Base-by-base conservation (phyloP, 768 basidiomycete species). In the Hirschioporus abietinus region DNA sequence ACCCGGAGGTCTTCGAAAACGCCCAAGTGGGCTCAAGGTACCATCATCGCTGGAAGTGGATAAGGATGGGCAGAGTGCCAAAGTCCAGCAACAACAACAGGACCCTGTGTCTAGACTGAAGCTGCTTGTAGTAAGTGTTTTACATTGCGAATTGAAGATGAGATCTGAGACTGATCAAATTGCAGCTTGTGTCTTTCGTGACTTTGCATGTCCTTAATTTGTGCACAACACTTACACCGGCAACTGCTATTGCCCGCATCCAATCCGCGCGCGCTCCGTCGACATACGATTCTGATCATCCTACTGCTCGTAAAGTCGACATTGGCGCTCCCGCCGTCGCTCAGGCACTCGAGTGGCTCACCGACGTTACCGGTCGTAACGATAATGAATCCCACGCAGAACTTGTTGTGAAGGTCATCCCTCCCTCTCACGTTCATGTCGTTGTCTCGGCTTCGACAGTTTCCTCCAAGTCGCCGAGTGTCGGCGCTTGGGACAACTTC, bases 161-260 rank as follows among this genome's bases (percentile, higher is more conserved):
- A 25, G 65, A 7, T 35, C 30, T 8, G 66, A 52, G 35, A 57
- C 60, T 62, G 52, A 60, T 17, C 42, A 58, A 65, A 66, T 6
- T 61, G 15, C 69, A 90, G 88, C 93, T 99, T 70, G 88, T 89
- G 20, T 89, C 95, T 2, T 99, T 99, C 85, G 83, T 96, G 70
- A 88, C 88, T 0, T 79, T 99, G 1, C 97, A 99, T 71, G 86
- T 95, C 65, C 84, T 97, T 68, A 99, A 98, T 81, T 86, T 99
- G 67, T 91, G 90, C 75, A 92, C 96, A 0, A 95, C 97, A 0
- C 85, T 99, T 63, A 90, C 95, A 0, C 84, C 88, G 35, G 81
- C 83, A n/a, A 82, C 86, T 71, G 75, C 86, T 66, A 70, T 86
- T 76, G 71, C 83, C 70, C 77, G 83, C 67, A 77, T 81, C 73